Percentiles rank a stretch among this genome's conserved stretches.
Evolutionary conservation across 164 flowering plant species (phyloP).

Genomic region (Liquidambar formosana): DNA sequence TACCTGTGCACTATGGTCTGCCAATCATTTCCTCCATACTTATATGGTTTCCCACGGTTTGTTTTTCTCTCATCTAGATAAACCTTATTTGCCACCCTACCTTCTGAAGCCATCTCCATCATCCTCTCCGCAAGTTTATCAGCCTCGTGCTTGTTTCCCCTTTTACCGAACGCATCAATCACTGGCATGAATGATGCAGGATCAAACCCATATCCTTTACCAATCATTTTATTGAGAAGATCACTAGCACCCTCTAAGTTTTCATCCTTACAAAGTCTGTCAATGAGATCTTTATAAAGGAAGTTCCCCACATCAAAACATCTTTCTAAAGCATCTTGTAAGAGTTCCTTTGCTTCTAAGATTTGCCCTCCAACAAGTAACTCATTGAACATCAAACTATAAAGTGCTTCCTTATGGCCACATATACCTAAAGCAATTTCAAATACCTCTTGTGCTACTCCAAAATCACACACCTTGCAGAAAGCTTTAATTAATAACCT

Average conservation of each 20-base stretch:
- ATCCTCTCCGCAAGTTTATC: conserved; percentile 74
- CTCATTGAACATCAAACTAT: conserved; percentile 69
- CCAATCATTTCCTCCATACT: conserved; percentile 52
- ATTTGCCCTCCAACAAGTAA: conserved; percentile 59
- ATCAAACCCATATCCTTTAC: conserved; percentile 61
- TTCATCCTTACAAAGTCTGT: conserved; percentile 60
- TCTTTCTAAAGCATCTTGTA: conserved; percentile 43
- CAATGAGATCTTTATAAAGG: conserved; percentile 61
- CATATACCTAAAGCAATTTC: conserved; percentile 55
- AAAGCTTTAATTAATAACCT: conserved; percentile 61
- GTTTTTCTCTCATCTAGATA: conserved; percentile 20
- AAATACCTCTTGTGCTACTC: conserved; percentile 64
- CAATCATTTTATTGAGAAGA: conserved; percentile 57
- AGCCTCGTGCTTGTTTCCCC: conserved; percentile 73
- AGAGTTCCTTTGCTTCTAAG: conserved; percentile 48
- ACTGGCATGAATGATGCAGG: conserved; percentile 90
- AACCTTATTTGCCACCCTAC: conserved; percentile 31
- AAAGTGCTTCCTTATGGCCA: conserved; percentile 71
- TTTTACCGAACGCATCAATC: conserved; percentile 66
- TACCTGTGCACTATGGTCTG: conserved; percentile 73
- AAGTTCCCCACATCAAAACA: conserved; percentile 41
- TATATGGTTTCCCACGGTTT: conserved; percentile 21
- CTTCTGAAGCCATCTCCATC: conserved; percentile 73
- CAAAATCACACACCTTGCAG: conserved; percentile 60
- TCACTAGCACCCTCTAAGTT: conserved; percentile 53